Percentiles rank a stretch among this genome's conserved stretches.
Conservation (phyloP, 768 basidiomycete species). For the Russula griseocarnosa region DNA sequence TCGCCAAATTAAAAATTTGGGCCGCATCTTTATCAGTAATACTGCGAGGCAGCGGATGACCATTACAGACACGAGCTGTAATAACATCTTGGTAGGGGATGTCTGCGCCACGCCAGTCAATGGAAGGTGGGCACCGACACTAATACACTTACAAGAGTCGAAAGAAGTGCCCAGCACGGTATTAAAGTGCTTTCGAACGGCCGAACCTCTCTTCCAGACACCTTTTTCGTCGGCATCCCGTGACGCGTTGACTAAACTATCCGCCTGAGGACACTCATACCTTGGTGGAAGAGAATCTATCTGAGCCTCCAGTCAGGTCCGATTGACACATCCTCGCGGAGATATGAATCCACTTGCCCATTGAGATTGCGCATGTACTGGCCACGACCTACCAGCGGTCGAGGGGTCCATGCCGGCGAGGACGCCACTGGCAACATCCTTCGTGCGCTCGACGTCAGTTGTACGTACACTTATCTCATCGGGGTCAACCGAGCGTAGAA, state of each 20-base stretch:
- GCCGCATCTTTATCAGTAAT: conserved; percentile 40
- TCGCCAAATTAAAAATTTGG: conserved; percentile 35
- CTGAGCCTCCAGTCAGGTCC: conserved; percentile 29
- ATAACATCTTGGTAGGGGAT: conserved; percentile 48
- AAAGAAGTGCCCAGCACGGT: conserved; percentile 29
- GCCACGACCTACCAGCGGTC: conserved; percentile 35
- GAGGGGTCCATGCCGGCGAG: conserved; percentile 44
- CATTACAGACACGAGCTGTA: conserved; percentile 44
- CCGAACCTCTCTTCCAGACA: conserved; percentile 37
- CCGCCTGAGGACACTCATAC: conserved; percentile 43
- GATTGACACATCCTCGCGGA: not conserved
- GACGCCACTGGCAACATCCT: conserved; percentile 44
- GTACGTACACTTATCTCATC: conserved; percentile 42
- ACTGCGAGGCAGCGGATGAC: conserved; percentile 45
- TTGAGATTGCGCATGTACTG: conserved; percentile 41
- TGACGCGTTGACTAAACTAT: too few relatives aligned
- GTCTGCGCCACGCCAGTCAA: conserved; percentile 28
- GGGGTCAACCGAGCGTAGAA: conserved; percentile 37
- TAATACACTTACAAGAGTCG: conserved; percentile 35
- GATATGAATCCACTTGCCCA: conserved; percentile 33
- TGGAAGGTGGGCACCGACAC: not conserved
- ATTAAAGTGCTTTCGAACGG: conserved; percentile 38
- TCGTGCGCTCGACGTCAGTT: conserved; percentile 42
- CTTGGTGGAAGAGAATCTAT: conserved; percentile 45
- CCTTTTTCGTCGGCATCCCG: too few relatives aligned